Percentiles rank a stretch among this genome's conserved stretches.
phyloP scores from a whole-genome alignment of 139 green algal genomes.

The Coelastrella sp. region DNA sequence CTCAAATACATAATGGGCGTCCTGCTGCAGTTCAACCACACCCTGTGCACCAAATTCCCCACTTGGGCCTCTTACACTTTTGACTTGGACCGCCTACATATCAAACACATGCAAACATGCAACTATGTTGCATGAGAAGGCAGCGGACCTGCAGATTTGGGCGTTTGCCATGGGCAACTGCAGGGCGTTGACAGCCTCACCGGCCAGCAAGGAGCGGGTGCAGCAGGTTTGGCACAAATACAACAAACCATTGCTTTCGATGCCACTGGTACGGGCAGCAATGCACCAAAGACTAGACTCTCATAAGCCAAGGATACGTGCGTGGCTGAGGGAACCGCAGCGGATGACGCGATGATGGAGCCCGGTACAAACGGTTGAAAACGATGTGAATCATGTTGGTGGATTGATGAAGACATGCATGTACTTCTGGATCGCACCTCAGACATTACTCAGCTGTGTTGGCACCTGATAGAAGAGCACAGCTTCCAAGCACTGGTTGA shows the following conservation, averaged over 20 bases:
- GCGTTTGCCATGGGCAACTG: background rate
- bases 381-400: background rate
- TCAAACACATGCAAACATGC: background rate
- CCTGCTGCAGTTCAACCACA: conserved; percentile 7
- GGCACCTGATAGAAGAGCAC: too few species aligned
- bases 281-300: background rate
- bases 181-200: background rate
- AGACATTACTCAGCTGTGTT: too few species aligned
- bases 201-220: background rate
- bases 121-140: background rate
- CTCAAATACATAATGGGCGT: background rate
- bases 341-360: background rate
- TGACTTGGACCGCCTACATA: conserved; percentile 18
- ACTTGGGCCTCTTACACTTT: background rate
- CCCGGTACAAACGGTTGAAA: background rate
- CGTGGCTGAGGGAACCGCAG: background rate
- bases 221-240: background rate
- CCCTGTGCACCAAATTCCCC: conserved; percentile 42
- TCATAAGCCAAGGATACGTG: background rate
- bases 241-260: background rate
- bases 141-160: background rate
- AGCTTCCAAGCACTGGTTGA: background rate
- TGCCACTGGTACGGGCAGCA: background rate
- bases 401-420: too few species aligned
- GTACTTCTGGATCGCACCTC: too few species aligned